Conservation (phyloP, 2,329 filamentous ascomycete genomes). For the Aspergillus oerlinghausenensis region DNA sequence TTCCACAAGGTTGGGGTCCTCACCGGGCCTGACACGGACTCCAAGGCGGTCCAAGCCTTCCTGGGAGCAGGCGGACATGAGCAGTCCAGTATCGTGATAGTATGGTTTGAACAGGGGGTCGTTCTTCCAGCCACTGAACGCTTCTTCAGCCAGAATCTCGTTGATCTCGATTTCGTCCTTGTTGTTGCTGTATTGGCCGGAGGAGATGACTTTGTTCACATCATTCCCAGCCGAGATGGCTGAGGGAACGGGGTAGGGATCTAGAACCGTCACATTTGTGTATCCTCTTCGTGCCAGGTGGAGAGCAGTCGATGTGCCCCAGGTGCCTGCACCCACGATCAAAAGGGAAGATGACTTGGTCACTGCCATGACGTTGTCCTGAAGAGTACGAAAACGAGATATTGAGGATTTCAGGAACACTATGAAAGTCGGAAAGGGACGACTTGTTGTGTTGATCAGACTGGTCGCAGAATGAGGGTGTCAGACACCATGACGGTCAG, state of each 20-base stretch:
- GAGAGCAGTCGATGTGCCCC: constrained; percentile 46
- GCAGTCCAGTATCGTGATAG: constrained; percentile 43
- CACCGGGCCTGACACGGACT: constrained; percentile 26
- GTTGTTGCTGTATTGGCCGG: constrained; percentile 27
- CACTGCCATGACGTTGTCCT: constrained; percentile 5
- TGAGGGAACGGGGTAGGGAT: constrained; percentile 45
- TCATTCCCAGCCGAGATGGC: constrained; percentile 46
- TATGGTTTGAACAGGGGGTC: constrained; percentile 43
- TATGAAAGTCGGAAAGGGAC: neutral
- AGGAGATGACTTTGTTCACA: constrained; percentile 45
- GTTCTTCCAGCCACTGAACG: constrained; percentile 40
- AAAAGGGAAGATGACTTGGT: constrained; percentile 29
- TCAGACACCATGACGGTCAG: neutral
- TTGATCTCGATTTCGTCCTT: constrained; percentile 22
- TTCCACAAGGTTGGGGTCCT: constrained; percentile 25
- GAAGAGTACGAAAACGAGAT: neutral
- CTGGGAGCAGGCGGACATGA: constrained; percentile 40
- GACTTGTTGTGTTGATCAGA: neutral
- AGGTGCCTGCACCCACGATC: constrained; percentile 47
- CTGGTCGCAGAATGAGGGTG: neutral
- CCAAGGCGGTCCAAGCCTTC: constrained; percentile 34
- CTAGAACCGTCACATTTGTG: constrained; percentile 46
- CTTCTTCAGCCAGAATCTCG: constrained; percentile 27
- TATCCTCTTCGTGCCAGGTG: constrained; percentile 44
- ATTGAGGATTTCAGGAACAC: neutral